These are phyloP conservation scores for Rhizopogon vinicolor DNA, from an alignment of 768 basidiomycete genomes.

Conservation along the genomic window DNA sequence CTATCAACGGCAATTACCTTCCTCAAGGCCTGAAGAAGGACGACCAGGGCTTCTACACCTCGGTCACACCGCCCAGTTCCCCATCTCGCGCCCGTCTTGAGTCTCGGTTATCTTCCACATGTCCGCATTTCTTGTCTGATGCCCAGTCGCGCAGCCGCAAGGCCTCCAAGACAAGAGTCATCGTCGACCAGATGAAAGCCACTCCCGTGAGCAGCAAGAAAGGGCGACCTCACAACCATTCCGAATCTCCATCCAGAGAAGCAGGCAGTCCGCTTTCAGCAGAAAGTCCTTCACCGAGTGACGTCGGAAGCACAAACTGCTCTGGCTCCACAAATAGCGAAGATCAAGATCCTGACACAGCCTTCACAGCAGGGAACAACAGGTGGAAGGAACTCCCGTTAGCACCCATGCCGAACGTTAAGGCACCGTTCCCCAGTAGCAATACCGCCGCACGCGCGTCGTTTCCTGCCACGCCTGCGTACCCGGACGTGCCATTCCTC, in stretches of 20 bases:
- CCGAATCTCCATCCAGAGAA: conserved; percentile 2
- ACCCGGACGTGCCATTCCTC: not conserved
- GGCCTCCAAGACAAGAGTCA: conserved; percentile 52
- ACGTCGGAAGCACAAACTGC: too few relatives aligned
- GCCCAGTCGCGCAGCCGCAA: conserved; percentile 27
- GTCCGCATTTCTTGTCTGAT: conserved; percentile 48
- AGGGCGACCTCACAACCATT: conserved; percentile 10
- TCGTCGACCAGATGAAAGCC: conserved; percentile 52
- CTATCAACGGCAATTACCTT: conserved; percentile 30
- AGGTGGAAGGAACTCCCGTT: not conserved
- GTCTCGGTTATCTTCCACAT: conserved; percentile 24
- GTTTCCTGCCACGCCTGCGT: not conserved
- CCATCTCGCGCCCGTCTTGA: conserved; percentile 11
- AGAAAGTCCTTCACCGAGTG: not conserved
- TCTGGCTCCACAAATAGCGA: not conserved
- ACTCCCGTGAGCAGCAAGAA: conserved; percentile 9
- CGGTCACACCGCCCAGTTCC: conserved; percentile 19
- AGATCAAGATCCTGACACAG: not conserved
- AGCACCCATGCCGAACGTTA: not conserved
- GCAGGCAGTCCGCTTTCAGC: not conserved
- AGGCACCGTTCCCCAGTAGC: not conserved
- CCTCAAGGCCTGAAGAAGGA: conserved; percentile 47
- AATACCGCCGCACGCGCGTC: not conserved
- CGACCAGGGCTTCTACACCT: conserved; percentile 47
- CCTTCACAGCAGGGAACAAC: not conserved